A percentile compares a stretch with the other conserved stretches of the same genome.
phyloP scores from a whole-genome alignment of 305 asterid species.

The Fraxinus velutina region DNA sequence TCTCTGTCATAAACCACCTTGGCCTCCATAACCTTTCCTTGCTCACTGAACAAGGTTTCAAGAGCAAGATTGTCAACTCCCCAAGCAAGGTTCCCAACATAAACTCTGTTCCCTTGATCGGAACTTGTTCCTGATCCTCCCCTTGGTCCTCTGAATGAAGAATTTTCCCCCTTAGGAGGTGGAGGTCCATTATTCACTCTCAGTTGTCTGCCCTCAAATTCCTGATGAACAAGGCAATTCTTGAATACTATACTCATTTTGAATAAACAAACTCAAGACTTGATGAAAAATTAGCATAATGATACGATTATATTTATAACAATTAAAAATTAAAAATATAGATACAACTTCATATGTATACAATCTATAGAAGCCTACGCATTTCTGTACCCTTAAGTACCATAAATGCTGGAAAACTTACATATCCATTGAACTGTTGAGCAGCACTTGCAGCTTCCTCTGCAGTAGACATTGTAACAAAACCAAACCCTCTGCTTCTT shows the following conservation, averaged over 20 bases:
- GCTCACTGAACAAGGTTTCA: constrained; percentile 64
- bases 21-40: constrained; percentile 79
- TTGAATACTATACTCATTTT: background rate
- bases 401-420: constrained; percentile 31
- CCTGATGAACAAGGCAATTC: constrained; percentile 36
- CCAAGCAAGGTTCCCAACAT: constrained; percentile 87
- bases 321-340: background rate
- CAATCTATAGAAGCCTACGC: background rate
- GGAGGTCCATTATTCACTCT: constrained; percentile 71
- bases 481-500: constrained; percentile 87
- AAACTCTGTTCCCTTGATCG: constrained; percentile 48
- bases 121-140: constrained; percentile 33
- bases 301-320: background rate
- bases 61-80: constrained; percentile 72
- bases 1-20: constrained; percentile 78
- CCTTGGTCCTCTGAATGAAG: constrained; percentile 29
- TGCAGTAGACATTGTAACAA: constrained; percentile 70
- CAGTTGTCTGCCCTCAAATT: constrained; percentile 64
- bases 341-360: background rate
- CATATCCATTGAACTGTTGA: constrained; percentile 70
- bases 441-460: constrained; percentile 70
- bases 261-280: background rate
- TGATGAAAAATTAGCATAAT: background rate
- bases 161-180: constrained; percentile 45
- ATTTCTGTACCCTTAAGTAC: background rate